Conservation (phyloP, 202 grass and related monocot species). For the Bolboschoenoplectus hybrid region DNA sequence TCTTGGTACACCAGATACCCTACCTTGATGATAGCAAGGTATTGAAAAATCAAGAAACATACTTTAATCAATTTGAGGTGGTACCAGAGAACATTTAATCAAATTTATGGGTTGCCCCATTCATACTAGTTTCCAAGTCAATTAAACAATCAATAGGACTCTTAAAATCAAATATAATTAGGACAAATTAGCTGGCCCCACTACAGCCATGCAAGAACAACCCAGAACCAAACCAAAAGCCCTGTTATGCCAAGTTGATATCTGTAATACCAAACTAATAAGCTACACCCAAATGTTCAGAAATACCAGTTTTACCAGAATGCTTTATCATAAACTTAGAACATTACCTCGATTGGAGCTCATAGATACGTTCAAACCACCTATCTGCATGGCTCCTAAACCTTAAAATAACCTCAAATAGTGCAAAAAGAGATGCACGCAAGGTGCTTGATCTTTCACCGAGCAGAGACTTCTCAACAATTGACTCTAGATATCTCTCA, state of each 20-base stretch:
- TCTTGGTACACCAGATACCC: neutral
- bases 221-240: neutral
- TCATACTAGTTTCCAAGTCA: conserved; percentile 1
- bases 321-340: conserved; percentile 11
- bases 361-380: conserved; percentile 91
- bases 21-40: neutral
- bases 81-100: neutral
- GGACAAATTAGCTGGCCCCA: neutral
- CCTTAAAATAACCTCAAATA: conserved; percentile 90
- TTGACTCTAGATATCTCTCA: conserved; percentile 77
- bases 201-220: neutral
- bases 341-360: conserved; percentile 77
- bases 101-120: neutral
- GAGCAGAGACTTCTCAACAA: conserved; percentile 85
- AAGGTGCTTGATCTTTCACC: conserved; percentile 72
- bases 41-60: conserved; percentile 6
- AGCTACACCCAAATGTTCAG: neutral
- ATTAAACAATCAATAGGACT: neutral
- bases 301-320: neutral
- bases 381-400: conserved; percentile 76
- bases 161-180: conserved; percentile 21
- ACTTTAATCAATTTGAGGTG: conserved; percentile 12
- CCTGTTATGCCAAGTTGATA: neutral
- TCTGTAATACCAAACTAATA: conserved; percentile 8
- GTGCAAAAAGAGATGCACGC: conserved; percentile 63